Base-by-base conservation (phyloP, 768 basidiomycete genomes). In the Lentinula sp. region DNA sequence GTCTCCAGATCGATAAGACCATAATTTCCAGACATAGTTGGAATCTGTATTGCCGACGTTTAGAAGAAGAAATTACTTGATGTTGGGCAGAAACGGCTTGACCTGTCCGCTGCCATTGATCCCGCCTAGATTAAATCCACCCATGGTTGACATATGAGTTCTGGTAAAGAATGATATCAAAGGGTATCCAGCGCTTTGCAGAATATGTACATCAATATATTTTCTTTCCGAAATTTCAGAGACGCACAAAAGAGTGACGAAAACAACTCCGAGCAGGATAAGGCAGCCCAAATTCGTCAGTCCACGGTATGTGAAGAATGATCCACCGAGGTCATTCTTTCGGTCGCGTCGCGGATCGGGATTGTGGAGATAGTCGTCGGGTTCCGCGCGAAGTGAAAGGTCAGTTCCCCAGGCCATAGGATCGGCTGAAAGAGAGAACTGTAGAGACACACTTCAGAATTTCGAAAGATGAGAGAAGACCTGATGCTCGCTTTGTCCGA, bases 1-100 rank as follows among this genome's bases (percentile, higher is more conserved):
- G 94, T 96, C 33, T 91, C 84, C 33, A 79, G 66, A 71, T 95
- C 93, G 64, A 95, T 88, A 35, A 93, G 73, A 13, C 85, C 85
- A 69, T 80, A 84, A 65, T 86, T 83, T n/a, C 87, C 87, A 15
- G 73, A 62, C 61, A 89, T 80, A 33, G 65, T 72, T 46, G 88
- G 86, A 55, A 88, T 73, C 85, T 85, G 52, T 57, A 18, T 4
- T 16, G 32, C 51, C 50, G 41, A 62, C 18, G 61, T 28, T 42
- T 60, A 18, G 28, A 28, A 43, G 8, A 59, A 42, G 33, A 51
- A 9, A 49, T 10, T 53, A 7, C 37, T 3, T 42, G 58, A 16
- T 41, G 23, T 23, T 23, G 45, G 35, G 20, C 15, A 43, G 39
- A 45, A 13, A 46, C 35, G 41, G 6, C 65, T 71, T 53, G 53